These are phyloP conservation scores for Hyaloscypha bicolor DNA, from an alignment of 495 filamentous ascomycete genomes.

Conservation along the genomic window DNA sequence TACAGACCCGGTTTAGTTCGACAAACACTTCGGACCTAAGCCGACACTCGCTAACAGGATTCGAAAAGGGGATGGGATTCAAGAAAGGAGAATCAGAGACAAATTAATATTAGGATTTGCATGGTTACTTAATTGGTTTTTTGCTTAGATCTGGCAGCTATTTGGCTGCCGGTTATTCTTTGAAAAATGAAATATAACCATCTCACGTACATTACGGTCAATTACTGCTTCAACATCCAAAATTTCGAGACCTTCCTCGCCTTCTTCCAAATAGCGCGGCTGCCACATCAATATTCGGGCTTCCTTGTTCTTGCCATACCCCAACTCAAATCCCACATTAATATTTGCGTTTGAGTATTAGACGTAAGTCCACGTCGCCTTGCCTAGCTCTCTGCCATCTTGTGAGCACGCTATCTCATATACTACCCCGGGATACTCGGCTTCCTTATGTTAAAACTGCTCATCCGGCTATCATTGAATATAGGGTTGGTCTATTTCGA, in stretches of 20 bases:
- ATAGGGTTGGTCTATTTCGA: conserved; percentile 19
- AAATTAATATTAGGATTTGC: no score
- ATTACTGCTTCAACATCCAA: conserved; percentile 23
- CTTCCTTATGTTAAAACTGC: conserved; percentile 20
- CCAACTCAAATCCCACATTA: conserved; percentile 24
- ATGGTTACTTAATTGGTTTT: no score
- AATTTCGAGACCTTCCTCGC: conserved; percentile 9
- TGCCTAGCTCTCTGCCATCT: conserved; percentile 20
- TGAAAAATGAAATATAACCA: no score
- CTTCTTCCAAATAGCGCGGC: conserved; percentile 18
- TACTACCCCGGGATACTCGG: conserved; percentile 21
- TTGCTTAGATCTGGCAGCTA: no score
- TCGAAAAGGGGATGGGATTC: no score
- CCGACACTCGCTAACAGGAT: no score
- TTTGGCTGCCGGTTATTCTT: no score
- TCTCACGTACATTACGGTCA: conserved; percentile 22
- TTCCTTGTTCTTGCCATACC: conserved; percentile 20
- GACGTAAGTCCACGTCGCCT: conserved; percentile 24
- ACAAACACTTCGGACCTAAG: no score
- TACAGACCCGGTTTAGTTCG: no score
- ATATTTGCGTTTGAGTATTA: conserved; percentile 24
- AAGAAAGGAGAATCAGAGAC: no score
- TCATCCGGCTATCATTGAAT: conserved; percentile 8
- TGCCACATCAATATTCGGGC: conserved; percentile 21
- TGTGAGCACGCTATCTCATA: conserved; percentile 25